Evolutionary conservation across 805 yeast genomes (phyloP).

Genomic region (Nakazawaea wyomingensis): DNA sequence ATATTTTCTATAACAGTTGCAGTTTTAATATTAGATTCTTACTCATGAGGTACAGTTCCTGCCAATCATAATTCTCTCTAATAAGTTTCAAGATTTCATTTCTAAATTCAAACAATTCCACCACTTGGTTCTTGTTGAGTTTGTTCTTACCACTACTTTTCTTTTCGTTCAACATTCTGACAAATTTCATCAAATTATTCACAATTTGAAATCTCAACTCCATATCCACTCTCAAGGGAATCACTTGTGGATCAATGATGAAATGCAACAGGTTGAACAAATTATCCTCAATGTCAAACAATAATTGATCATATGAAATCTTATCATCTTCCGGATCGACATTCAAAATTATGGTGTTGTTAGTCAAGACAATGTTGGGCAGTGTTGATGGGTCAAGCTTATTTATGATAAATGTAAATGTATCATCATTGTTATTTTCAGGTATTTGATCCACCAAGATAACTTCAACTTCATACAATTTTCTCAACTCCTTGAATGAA

Average conservation of each 20-base stretch:
- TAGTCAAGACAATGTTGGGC: neutral
- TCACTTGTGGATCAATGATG: conserved; percentile 47
- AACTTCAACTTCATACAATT: neutral
- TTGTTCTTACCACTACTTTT: too few relatives aligned
- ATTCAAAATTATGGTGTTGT: neutral
- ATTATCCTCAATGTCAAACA: conserved; percentile 1
- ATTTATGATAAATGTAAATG: neutral
- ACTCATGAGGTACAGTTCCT: conserved; percentile 1
- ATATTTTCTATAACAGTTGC: neutral
- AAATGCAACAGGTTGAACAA: conserved; percentile 60
- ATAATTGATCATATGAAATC: conserved; percentile 45
- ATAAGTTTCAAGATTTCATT: neutral
- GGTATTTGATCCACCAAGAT: neutral
- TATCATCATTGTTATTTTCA: neutral
- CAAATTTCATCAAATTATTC: conserved; percentile 8
- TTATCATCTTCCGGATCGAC: conserved; percentile 30
- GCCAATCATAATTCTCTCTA: conserved; percentile 7
- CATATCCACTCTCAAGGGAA: conserved; percentile 46
- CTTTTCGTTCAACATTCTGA: neutral
- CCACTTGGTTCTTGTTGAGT: neutral
- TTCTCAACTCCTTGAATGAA: neutral
- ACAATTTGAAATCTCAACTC: conserved; percentile 6
- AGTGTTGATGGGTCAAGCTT: neutral
- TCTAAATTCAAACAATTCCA: conserved; percentile 3
- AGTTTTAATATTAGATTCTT: neutral